phyloP scores from a whole-genome alignment of 306 rosid genomes.

The Vicia sativa region DNA sequence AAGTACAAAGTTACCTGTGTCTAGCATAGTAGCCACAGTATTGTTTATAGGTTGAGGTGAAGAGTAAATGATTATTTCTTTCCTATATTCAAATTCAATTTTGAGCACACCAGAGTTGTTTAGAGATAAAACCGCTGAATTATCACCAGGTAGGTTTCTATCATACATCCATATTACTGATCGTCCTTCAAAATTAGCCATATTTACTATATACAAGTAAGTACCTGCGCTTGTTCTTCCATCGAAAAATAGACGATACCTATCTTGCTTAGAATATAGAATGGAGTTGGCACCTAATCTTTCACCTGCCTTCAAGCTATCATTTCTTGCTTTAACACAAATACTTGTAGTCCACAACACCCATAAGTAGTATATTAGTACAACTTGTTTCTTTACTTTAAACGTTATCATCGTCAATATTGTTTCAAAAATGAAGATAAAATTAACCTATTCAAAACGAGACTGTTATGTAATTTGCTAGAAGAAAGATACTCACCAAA shows the following conservation, averaged over 20 bases:
- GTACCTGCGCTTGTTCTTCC: too few species aligned
- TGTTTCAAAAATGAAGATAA: not conserved
- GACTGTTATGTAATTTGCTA: too few species aligned
- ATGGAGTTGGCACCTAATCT: not conserved
- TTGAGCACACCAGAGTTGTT: conserved; percentile 31
- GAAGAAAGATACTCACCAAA: too few species aligned
- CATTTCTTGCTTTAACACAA: not conserved
- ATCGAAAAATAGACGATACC: too few species aligned
- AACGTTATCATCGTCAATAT: not conserved
- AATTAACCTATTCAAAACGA: too few species aligned
- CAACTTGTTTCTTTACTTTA: not conserved
- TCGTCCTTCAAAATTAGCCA: too few species aligned
- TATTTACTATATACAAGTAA: too few species aligned
- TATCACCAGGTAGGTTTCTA: too few species aligned
- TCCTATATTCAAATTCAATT: not conserved
- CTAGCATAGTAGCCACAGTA: conserved; percentile 27
- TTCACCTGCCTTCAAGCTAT: conserved; percentile 25
- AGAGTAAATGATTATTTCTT: conserved; percentile 24
- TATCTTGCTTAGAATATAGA: conserved; percentile 9
- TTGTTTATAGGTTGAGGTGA: not conserved
- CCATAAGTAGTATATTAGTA: not conserved
- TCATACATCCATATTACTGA: too few species aligned
- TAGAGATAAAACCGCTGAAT: not conserved
- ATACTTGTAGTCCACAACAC: not conserved
- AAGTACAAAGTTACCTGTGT: conserved; percentile 1